Evolutionary conservation across 352 stramenopile species (phyloP).

Genomic region (Globisporangium mamillatum): DNA sequence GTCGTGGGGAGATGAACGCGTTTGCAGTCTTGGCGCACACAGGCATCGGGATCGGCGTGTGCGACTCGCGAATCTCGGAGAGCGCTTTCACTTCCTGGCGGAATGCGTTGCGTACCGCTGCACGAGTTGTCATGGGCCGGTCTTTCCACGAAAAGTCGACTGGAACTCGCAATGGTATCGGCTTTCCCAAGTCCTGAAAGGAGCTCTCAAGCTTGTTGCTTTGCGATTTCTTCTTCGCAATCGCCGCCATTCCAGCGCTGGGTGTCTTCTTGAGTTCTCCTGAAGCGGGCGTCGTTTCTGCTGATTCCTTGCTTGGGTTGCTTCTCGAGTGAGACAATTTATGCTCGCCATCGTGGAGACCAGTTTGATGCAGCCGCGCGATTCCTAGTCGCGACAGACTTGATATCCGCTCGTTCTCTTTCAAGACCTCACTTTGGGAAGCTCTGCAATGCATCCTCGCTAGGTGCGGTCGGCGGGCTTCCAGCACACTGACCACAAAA

Average conservation of each 20-base stretch:
- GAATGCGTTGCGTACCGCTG: constrained; percentile 50
- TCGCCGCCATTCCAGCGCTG: background rate
- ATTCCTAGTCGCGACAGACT: constrained; percentile 3
- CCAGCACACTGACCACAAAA: constrained; percentile 64
- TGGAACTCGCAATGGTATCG: background rate
- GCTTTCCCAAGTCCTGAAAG: background rate
- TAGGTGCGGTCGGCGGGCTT: constrained; percentile 44
- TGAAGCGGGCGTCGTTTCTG: background rate
- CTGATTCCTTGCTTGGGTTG: background rate
- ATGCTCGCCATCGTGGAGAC: background rate
- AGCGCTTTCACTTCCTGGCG: constrained; percentile 40
- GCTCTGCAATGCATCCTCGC: constrained; percentile 36
- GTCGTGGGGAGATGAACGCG: constrained; percentile 40
- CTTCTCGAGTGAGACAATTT: background rate
- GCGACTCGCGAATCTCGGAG: constrained; percentile 25
- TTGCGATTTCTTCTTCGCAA: constrained; percentile 8
- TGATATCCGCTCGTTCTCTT: constrained; percentile 22
- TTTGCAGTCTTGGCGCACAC: constrained; percentile 6
- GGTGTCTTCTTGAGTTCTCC: constrained; percentile 4
- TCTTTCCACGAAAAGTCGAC: constrained; percentile 41
- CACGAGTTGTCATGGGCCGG: constrained; percentile 43
- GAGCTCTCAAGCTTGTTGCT: background rate
- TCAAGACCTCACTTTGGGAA: constrained; percentile 32
- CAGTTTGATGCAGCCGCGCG: background rate
- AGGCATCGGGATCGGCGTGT: constrained; percentile 15